phyloP scores from a whole-genome alignment of 129 eudicot genomes.

The Centella asiatica region DNA sequence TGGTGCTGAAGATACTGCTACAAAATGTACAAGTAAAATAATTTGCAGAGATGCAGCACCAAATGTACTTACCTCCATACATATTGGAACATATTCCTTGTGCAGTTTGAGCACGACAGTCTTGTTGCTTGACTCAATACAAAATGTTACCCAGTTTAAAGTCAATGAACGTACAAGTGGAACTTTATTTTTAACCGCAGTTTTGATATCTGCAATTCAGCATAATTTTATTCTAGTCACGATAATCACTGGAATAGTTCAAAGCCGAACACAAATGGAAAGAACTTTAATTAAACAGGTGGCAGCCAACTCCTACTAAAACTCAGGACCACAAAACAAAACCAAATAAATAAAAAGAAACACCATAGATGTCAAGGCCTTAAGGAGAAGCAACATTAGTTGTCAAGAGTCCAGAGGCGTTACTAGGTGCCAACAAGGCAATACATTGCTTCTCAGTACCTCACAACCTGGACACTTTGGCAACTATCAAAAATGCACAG shows the following conservation, averaged over 20 bases:
- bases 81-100: conserved; percentile 91
- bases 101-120: conserved; percentile 80
- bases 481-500: neutral
- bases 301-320: neutral
- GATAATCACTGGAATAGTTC: neutral
- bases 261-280: neutral
- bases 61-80: conserved; percentile 87
- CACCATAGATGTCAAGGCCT: too few relatives aligned
- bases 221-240: neutral
- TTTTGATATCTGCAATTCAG: conserved; percentile 70
- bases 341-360: neutral
- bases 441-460: too few relatives aligned
- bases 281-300: neutral
- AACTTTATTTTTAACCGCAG: conserved; percentile 89
- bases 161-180: conserved; percentile 95
- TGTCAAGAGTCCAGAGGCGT: too few relatives aligned
- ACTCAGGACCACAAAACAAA: neutral
- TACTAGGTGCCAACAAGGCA: too few relatives aligned
- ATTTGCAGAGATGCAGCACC: conserved; percentile 2
- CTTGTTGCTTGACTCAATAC: conserved; percentile 91
- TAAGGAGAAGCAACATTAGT: too few relatives aligned
- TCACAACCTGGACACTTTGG: too few relatives aligned
- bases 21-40: neutral
- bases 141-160: conserved; percentile 83
- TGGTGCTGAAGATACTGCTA: neutral